Conservation (phyloP, 257 asterid species). For the Lithospermum erythrorhizon region DNA sequence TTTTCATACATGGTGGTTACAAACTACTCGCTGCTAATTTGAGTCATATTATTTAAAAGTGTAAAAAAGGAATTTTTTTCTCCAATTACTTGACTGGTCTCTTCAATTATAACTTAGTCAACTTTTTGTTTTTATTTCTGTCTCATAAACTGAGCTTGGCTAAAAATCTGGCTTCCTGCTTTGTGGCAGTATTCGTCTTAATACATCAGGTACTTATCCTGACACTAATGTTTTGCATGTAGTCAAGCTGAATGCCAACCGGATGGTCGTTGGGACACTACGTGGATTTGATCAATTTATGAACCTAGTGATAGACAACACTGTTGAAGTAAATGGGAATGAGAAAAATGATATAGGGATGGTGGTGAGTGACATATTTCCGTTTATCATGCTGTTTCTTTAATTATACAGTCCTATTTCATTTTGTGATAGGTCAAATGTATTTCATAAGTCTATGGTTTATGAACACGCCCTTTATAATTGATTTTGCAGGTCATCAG, state of each 20-base stretch:
- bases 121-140: too few relatives aligned
- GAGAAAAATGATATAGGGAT: slow-evolving; percentile 88
- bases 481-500: slow-evolving; percentile 53
- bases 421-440: not conserved
- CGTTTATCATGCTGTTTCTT: not conserved
- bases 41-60: too few relatives aligned
- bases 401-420: not conserved
- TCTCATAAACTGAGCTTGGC: too few relatives aligned
- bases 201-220: not conserved
- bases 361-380: slow-evolving; percentile 54
- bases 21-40: too few relatives aligned
- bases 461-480: not conserved
- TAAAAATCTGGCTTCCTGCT: not conserved
- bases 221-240: slow-evolving; percentile 1
- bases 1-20: too few relatives aligned
- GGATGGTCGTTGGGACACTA: slow-evolving; percentile 76
- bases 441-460: not conserved
- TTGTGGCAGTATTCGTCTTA: not conserved
- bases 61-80: too few relatives aligned
- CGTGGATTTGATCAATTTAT: slow-evolving; percentile 93
- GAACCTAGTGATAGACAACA: slow-evolving; percentile 77
- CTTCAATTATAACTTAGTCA: too few relatives aligned
- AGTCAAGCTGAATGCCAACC: slow-evolving; percentile 83
- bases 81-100: too few relatives aligned
- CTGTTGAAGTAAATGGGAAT: slow-evolving; percentile 82